Evolutionary conservation across 495 filamentous ascomycete species (phyloP), one percentile per base, ranked within the genome.

Genomic region (Annulohypoxylon moriforme): DNA sequence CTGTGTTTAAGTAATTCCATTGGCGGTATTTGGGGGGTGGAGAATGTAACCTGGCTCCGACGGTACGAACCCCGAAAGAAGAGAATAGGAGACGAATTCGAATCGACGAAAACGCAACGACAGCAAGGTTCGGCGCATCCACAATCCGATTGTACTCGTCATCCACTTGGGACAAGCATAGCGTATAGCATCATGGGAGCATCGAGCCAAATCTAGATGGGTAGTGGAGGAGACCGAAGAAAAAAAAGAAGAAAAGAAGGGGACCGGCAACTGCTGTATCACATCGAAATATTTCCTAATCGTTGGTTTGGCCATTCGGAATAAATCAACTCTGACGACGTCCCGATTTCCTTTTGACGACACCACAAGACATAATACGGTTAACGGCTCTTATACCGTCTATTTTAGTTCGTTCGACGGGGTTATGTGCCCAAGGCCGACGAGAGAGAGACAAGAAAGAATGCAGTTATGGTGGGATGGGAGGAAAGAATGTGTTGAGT

Each of bases 261-360:
- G 31, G 38, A 49, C 33, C 34, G 33, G 13, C 55, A 31, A 40
- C 42, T 22, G 64, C 40, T 55, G 38, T 38, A 46, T 49, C 14
- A 38, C 42, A 52, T 57, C 31, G 47, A 66, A 60, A 24, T n/a
- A 31, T 56, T 58, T 56, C 56, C 22, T 71, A 66, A 31, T 67
- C 18, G 40, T 56, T 68, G 34, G 33, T 57, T 66, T 50, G 40
- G 56, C 18, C 20, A 29, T n/a, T 55, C 33, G 40, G 55, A 53
- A 61, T n/a, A 50, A 69, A 69, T 50, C 33, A 34, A 42, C 47
- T 60, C 29, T 71, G 27, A 71, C 63, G 69, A 71, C 52, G 58
- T 67, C 63, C 63, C 69, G 69, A 71, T 42, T 67, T 42, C 44
- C 58, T 46, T 62, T 63, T 63, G 47, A 71, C 63, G 63, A 65